Evolutionary conservation across 257 asterid genomes (phyloP).

Genomic region (Asclepias syriaca): DNA sequence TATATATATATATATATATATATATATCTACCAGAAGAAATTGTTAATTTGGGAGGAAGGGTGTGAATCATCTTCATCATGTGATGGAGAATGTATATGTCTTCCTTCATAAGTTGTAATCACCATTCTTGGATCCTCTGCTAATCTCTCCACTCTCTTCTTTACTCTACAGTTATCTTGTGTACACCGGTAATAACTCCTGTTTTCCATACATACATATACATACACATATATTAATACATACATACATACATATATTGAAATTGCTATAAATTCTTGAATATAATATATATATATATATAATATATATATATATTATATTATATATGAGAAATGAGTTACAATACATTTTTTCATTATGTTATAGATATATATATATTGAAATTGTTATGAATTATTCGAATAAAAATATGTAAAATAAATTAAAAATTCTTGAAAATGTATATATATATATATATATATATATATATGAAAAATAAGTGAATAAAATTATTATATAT

Average conservation of each 20-base stretch:
- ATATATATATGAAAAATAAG: neutral
- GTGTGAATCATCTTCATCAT: conserved; percentile 60
- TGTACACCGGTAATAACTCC: conserved; percentile 94
- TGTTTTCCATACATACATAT: conserved; percentile 20
- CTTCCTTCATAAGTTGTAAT: conserved; percentile 93
- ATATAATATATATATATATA: too few relatives aligned
- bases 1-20: neutral
- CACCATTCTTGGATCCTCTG: conserved; percentile 95
- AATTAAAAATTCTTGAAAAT: too few relatives aligned
- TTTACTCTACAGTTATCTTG: conserved; percentile 85
- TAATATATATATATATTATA: too few relatives aligned
- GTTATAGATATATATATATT: too few relatives aligned
- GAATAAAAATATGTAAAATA: too few relatives aligned
- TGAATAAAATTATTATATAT: neutral
- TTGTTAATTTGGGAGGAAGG: conserved; percentile 45
- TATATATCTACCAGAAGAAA: conserved; percentile 53
- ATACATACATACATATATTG: too few relatives aligned
- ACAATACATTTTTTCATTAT: too few relatives aligned
- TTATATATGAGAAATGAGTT: too few relatives aligned
- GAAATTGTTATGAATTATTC: too few relatives aligned
- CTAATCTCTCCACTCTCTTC: conserved; percentile 82
- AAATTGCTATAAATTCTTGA: too few relatives aligned
- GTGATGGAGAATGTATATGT: conserved; percentile 82
- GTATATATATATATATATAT: too few relatives aligned
- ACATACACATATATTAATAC: too few relatives aligned